Conservation (phyloP, 1,284 basidiomycete species). For the Lignosus rhinocerotis region DNA sequence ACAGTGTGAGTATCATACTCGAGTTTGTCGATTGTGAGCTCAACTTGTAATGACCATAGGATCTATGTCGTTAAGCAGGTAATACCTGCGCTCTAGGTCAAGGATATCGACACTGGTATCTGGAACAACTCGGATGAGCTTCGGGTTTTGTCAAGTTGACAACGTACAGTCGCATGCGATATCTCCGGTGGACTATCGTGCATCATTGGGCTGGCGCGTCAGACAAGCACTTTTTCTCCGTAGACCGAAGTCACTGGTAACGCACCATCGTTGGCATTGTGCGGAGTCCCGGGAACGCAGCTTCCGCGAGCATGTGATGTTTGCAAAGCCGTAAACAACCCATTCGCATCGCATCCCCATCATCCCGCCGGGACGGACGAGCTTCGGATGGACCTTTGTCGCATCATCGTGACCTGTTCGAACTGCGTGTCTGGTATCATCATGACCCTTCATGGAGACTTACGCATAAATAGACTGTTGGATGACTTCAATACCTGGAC, state of each 20-base stretch:
- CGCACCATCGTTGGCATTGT: background rate
- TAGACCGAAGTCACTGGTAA: background rate
- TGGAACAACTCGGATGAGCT: background rate
- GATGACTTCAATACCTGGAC: background rate
- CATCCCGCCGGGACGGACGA: conserved; percentile 14
- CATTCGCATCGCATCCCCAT: background rate
- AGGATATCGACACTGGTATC: too few relatives aligned
- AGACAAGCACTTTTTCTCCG: background rate
- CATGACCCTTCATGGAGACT: background rate
- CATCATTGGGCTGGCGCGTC: background rate
- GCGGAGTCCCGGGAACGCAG: background rate
- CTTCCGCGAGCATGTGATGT: conserved; percentile 15
- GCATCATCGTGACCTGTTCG: conserved; percentile 14
- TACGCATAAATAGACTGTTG: background rate
- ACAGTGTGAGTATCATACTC: too few relatives aligned
- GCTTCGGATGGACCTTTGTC: conserved; percentile 19
- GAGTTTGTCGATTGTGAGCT: too few relatives aligned
- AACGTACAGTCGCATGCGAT: background rate
- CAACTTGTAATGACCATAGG: too few relatives aligned
- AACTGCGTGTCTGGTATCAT: background rate
- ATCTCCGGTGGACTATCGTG: background rate
- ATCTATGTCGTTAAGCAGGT: too few relatives aligned
- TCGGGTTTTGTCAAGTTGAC: background rate
- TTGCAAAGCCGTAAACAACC: background rate
- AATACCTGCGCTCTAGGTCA: too few relatives aligned